Evolutionary conservation across 345 rosid species (phyloP).

Genomic region (Lepidium didymum): DNA sequence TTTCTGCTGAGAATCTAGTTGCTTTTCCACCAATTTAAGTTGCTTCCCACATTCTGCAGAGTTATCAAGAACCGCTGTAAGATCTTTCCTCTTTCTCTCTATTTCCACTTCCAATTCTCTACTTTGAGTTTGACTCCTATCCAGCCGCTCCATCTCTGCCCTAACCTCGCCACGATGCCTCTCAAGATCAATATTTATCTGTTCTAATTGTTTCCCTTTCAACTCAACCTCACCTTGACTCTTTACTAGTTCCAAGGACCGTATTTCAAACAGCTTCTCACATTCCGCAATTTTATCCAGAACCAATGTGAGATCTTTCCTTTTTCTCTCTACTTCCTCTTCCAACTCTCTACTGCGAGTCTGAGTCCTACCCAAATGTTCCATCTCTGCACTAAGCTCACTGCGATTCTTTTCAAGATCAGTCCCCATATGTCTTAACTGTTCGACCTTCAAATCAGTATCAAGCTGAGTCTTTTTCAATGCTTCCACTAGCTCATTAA

Average conservation of each 20-base stretch:
- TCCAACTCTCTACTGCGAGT: not conserved
- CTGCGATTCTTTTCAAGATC: not conserved
- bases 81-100: not conserved
- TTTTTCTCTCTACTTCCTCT: not conserved
- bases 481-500: not conserved
- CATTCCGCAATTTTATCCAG: not conserved
- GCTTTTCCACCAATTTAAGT: not conserved
- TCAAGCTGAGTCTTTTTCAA: slow-evolving; percentile 9
- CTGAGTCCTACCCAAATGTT: not conserved
- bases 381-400: slow-evolving; percentile 1
- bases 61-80: not conserved
- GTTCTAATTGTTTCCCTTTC: not conserved
- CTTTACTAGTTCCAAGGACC: not conserved
- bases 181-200: not conserved
- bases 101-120: slow-evolving; percentile 5
- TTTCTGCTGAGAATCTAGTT: slow-evolving; percentile 5
- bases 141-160: not conserved
- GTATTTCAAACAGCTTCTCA: not conserved
- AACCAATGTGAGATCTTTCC: not conserved
- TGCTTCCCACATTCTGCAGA: not conserved
- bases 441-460: not conserved
- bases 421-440: not conserved
- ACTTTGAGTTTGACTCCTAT: not conserved
- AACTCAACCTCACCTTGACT: slow-evolving; percentile 5
- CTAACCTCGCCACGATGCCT: not conserved